These are phyloP conservation scores for Fusarium beomiforme DNA, from an alignment of 2,329 filamentous ascomycete species.

Conservation along the genomic window DNA sequence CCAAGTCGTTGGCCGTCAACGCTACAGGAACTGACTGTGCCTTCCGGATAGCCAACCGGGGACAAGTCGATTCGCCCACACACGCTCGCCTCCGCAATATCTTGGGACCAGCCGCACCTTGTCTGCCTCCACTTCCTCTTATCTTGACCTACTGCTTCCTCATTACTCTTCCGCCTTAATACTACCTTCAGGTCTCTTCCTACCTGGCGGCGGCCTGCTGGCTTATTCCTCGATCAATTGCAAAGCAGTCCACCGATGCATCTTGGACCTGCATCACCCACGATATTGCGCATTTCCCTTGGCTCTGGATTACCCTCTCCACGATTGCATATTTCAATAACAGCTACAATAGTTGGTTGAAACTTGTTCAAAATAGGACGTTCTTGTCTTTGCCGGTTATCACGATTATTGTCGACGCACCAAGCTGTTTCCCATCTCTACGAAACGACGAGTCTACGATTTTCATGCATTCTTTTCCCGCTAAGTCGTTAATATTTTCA, in stretches of 20 bases:
- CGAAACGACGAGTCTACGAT: conserved; percentile 3
- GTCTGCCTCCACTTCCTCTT: conserved; percentile 39
- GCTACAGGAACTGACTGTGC: conserved; percentile 28
- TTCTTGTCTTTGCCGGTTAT: not conserved
- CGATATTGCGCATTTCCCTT: not conserved
- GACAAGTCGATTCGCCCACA: conserved; percentile 41
- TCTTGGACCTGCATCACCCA: not conserved
- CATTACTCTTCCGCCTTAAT: conserved; percentile 21
- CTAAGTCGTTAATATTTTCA: conserved; percentile 20
- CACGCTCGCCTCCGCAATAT: conserved; percentile 45
- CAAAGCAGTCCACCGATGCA: not conserved
- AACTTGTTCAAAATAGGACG: conserved; percentile 1
- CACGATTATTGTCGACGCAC: not conserved
- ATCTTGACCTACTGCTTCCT: conserved; percentile 33
- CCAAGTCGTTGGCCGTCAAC: conserved; percentile 28
- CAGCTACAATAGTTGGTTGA: conserved; percentile 1
- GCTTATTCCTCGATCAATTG: conserved; percentile 10
- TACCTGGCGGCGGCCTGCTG: not conserved
- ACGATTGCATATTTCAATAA: conserved; percentile 13
- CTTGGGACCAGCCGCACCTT: conserved; percentile 44
- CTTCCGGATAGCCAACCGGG: conserved; percentile 34
- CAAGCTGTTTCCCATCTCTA: not conserved
- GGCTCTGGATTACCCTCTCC: not conserved
- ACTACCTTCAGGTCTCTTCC: conserved; percentile 19
- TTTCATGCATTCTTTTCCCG: conserved; percentile 42